A percentile compares a stretch with the other conserved stretches of the same genome.
These are phyloP conservation scores for Lojkania enalia DNA, from an alignment of 2,329 filamentous ascomycete genomes.

Conservation along the genomic window DNA sequence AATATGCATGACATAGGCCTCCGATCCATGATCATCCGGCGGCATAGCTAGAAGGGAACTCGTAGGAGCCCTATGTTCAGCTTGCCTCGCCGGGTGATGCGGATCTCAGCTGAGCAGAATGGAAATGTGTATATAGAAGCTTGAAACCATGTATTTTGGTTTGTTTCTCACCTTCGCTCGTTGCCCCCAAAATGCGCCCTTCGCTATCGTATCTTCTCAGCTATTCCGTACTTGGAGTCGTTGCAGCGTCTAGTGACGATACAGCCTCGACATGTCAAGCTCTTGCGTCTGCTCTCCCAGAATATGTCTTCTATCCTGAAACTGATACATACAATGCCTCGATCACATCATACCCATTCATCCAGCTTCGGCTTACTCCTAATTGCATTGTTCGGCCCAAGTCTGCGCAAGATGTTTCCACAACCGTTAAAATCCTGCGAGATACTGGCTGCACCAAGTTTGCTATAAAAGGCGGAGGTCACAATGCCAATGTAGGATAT, in stretches of 20 bases:
- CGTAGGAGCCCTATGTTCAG: too few species aligned
- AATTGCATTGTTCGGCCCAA: conserved; percentile 31
- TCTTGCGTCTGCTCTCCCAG: conserved; percentile 18
- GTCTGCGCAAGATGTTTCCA: conserved; percentile 27
- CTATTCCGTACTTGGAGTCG: neutral
- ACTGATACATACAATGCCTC: conserved; percentile 25
- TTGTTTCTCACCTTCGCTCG: neutral
- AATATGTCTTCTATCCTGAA: conserved; percentile 22
- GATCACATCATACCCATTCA: conserved; percentile 27
- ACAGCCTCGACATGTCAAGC: conserved; percentile 11
- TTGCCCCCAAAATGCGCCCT: neutral
- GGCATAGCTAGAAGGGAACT: too few species aligned
- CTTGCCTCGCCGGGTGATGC: too few species aligned
- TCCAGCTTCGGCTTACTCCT: conserved; percentile 24
- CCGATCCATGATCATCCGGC: too few species aligned
- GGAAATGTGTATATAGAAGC: too few species aligned
- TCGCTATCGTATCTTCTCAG: neutral
- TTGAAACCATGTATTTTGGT: too few species aligned
- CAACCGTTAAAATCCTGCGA: conserved; percentile 27
- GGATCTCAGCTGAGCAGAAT: too few species aligned
- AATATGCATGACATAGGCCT: too few species aligned
- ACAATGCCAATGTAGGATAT: conserved; percentile 41
- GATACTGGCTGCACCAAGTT: conserved; percentile 27
- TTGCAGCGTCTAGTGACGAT: neutral
- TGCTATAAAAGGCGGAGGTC: conserved; percentile 41